These are phyloP conservation scores for Globisporangium perplexum DNA, from an alignment of 352 stramenopile species.

Conservation along the genomic window DNA sequence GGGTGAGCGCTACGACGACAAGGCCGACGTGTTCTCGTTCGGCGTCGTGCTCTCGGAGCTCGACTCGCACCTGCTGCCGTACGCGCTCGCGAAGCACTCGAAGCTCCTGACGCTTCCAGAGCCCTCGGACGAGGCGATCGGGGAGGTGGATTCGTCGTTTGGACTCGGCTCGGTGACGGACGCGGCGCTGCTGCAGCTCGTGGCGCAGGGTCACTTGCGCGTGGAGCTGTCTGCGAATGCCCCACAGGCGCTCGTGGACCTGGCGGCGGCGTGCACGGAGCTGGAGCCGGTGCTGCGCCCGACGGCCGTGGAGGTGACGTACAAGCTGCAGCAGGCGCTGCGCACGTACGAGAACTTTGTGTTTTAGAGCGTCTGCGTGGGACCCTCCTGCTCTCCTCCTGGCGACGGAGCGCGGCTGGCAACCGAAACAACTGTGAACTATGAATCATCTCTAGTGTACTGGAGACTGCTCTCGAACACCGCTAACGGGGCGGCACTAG, in stretches of 20 bases:
- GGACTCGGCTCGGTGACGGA: too few relatives aligned
- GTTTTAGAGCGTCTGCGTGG: too few relatives aligned
- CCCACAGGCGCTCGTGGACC: slow-evolving; percentile 16
- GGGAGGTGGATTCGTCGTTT: slow-evolving; percentile 8
- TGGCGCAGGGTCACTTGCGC: slow-evolving; percentile 21
- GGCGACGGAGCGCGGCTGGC: too few relatives aligned
- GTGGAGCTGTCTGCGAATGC: slow-evolving; percentile 26
- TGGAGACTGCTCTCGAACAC: too few relatives aligned
- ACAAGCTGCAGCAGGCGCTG: slow-evolving; percentile 18
- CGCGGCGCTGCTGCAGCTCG: slow-evolving; percentile 25
- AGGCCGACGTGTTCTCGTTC: slow-evolving; percentile 82
- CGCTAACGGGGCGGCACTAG: too few relatives aligned
- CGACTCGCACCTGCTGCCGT: slow-evolving; percentile 45
- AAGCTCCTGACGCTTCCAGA: slow-evolving; percentile 24
- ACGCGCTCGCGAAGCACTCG: slow-evolving; percentile 15
- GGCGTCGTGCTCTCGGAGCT: slow-evolving; percentile 79
- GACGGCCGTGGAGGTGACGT: slow-evolving; percentile 27
- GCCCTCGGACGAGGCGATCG: too few relatives aligned
- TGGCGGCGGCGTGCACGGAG: slow-evolving; percentile 5
- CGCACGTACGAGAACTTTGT: too few relatives aligned
- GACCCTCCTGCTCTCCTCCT: too few relatives aligned
- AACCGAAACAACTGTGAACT: too few relatives aligned
- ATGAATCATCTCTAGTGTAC: too few relatives aligned
- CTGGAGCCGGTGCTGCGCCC: slow-evolving; percentile 27
- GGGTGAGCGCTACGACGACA: slow-evolving; percentile 47